phyloP scores from a whole-genome alignment of 768 basidiomycete species.

The Russula abietina region DNA sequence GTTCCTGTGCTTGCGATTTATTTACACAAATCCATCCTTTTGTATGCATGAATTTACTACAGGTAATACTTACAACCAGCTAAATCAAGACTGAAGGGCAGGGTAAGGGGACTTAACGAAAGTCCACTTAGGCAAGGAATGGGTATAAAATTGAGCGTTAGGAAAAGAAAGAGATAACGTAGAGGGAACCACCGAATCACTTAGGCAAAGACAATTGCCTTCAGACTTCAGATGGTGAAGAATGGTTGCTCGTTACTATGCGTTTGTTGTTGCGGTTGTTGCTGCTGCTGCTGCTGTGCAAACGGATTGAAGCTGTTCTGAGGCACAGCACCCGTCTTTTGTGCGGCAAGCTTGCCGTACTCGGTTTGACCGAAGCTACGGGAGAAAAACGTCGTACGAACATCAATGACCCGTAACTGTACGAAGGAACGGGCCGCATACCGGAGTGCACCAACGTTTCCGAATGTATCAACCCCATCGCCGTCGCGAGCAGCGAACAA shows the following conservation, averaged over 20 bases:
- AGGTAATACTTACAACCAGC: conserved; percentile 9
- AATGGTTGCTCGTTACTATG: conserved; percentile 35
- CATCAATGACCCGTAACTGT: not conserved
- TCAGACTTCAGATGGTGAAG: conserved; percentile 31
- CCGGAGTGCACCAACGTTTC: conserved; percentile 77
- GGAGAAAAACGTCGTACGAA: conserved; percentile 3
- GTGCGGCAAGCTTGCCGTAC: conserved; percentile 28
- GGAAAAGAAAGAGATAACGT: not conserved
- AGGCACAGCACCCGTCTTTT: conserved; percentile 33
- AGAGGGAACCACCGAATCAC: not conserved
- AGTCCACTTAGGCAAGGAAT: not conserved
- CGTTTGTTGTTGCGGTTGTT: conserved; percentile 38
- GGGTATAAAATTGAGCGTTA: conserved; percentile 18
- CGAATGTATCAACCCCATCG: conserved; percentile 93
- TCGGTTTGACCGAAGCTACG: conserved; percentile 41
- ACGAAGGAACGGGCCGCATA: conserved; percentile 32
- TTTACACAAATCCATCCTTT: not conserved
- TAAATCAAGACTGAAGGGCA: not conserved
- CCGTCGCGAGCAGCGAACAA: conserved; percentile 81
- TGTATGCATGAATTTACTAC: conserved; percentile 4
- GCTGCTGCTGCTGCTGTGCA: conserved; percentile 39
- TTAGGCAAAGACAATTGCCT: not conserved
- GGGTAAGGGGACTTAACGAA: not conserved
- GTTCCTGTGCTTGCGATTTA: not conserved
- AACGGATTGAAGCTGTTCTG: conserved; percentile 56